These are phyloP conservation scores for Microascus cirrosus DNA, from an alignment of 2,329 filamentous ascomycete genomes.

Conservation along the genomic window DNA sequence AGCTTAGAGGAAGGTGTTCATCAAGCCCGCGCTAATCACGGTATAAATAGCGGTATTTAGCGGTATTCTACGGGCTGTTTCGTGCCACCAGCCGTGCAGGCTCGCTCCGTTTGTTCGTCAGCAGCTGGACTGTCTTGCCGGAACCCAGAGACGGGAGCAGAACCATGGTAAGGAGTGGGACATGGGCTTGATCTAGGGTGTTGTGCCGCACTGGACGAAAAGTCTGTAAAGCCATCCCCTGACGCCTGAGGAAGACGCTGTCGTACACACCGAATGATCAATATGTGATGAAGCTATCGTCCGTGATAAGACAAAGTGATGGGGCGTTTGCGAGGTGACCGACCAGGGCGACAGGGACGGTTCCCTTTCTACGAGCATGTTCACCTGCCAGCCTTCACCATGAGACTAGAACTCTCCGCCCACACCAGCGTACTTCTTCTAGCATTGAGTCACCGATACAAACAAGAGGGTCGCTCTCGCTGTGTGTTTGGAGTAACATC, in stretches of 20 bases:
- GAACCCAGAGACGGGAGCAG: neutral
- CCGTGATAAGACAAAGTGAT: neutral
- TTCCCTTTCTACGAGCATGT: neutral
- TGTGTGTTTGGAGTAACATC: neutral
- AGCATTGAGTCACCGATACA: neutral
- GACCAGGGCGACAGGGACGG: constrained; percentile 1
- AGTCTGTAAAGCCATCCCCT: neutral
- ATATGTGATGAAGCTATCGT: neutral
- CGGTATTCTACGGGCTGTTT: too few species aligned
- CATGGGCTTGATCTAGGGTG: neutral
- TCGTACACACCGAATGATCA: neutral
- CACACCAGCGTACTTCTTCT: constrained; percentile 4
- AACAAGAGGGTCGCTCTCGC: neutral
- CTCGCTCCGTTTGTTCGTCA: neutral
- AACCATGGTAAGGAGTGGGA: neutral
- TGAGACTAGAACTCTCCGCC: neutral
- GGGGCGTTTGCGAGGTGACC: neutral
- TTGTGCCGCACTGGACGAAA: neutral
- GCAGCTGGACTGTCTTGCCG: neutral
- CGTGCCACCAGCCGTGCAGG: neutral
- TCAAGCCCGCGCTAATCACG: neutral
- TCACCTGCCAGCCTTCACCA: constrained; percentile 1
- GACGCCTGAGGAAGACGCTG: neutral
- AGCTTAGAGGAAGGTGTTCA: constrained; percentile 14
- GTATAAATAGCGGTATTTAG: neutral